Evolutionary conservation across 257 asterid species (phyloP).

Genomic region (Haberlea rhodopensis): DNA sequence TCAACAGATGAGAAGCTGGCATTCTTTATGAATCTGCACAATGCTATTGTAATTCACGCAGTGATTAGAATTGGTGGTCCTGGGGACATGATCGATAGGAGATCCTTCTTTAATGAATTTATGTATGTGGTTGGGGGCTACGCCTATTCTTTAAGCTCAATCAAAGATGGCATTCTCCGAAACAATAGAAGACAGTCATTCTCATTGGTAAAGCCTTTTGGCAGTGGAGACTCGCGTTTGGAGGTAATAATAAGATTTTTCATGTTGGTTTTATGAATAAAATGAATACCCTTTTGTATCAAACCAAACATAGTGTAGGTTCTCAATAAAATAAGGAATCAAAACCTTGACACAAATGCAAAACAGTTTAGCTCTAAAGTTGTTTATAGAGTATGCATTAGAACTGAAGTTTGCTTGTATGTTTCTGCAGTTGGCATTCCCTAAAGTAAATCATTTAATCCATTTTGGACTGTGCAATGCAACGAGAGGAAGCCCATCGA

Average conservation of each 20-base stretch:
- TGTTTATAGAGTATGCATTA: background rate
- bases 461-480: conserved; percentile 88
- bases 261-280: background rate
- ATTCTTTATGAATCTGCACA: conserved; percentile 84
- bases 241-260: conserved; percentile 46
- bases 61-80: conserved; percentile 84
- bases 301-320: background rate
- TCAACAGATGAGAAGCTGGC: conserved; percentile 67
- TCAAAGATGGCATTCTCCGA: conserved; percentile 80
- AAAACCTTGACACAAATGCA: background rate
- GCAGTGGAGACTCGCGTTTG: conserved; percentile 67
- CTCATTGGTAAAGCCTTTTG: conserved; percentile 63
- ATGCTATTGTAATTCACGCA: conserved; percentile 87
- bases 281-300: background rate
- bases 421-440: conserved; percentile 56
- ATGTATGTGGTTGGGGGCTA: conserved; percentile 77
- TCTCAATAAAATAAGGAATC: background rate
- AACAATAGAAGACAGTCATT: conserved; percentile 78
- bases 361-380: background rate
- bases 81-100: conserved; percentile 77
- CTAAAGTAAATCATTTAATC: conserved; percentile 55
- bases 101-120: conserved; percentile 73
- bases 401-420: conserved; percentile 2
- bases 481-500: conserved; percentile 79
- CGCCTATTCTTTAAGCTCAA: conserved; percentile 62